These are phyloP conservation scores for Rhizomucor pusillus DNA, from an alignment of 371 early-diverging fungal species.

Conservation along the genomic window DNA sequence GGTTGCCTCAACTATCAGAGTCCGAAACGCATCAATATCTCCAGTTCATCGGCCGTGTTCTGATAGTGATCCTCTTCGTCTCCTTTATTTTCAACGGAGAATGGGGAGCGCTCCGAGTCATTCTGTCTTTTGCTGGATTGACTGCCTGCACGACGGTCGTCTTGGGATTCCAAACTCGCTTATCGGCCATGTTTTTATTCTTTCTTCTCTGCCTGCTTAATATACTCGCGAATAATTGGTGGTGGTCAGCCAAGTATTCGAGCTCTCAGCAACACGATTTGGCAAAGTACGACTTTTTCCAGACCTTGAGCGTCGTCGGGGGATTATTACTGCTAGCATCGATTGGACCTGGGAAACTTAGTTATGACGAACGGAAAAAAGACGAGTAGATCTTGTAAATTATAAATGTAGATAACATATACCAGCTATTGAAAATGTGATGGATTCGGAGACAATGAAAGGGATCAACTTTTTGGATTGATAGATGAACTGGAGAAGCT, in stretches of 20 bases:
- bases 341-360: conserved; percentile 88
- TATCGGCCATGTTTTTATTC: conserved; percentile 87
- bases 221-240: conserved; percentile 92
- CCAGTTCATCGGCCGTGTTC: conserved; percentile 83
- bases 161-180: conserved; percentile 94
- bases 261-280: conserved; percentile 83
- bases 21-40: conserved; percentile 76
- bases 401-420: no score
- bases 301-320: conserved; percentile 94
- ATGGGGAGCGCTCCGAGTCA: conserved; percentile 61
- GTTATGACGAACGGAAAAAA: conserved; percentile 96
- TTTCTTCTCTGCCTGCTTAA: conserved; percentile 84
- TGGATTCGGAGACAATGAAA: no score
- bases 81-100: conserved; percentile 83
- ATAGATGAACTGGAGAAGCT: no score
- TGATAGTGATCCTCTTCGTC: conserved; percentile 86
- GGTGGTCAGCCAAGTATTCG: conserved; percentile 33
- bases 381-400: no score
- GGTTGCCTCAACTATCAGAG: conserved; percentile 78
- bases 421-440: no score
- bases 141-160: conserved; percentile 89
- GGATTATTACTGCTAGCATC: conserved; percentile 87
- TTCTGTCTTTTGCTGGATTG: conserved; percentile 68
- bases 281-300: conserved; percentile 96
- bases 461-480: no score